Evolutionary conservation across 495 filamentous ascomycete genomes (phyloP).

Genomic region (Massariosphaeria phaeospora): DNA sequence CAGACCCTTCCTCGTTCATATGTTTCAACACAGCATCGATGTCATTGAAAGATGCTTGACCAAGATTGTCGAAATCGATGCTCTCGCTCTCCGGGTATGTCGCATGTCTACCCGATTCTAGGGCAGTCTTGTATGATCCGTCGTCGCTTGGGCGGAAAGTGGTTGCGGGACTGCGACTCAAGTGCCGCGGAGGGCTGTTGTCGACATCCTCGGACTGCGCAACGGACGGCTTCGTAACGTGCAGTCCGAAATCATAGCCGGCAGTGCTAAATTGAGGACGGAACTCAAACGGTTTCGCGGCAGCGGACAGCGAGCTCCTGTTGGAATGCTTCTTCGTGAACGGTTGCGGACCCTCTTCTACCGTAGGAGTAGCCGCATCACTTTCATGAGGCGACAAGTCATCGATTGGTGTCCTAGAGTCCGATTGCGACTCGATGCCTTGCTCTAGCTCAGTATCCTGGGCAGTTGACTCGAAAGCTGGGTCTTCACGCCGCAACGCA

Average conservation of each 20-base stretch:
- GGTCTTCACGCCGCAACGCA: no score
- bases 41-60: conserved; percentile 65
- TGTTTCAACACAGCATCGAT: conserved; percentile 84
- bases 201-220: conserved; percentile 35
- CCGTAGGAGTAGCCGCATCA: conserved; percentile 20
- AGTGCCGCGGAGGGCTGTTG: conserved; percentile 28
- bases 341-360: conserved; percentile 17
- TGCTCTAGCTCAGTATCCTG: conserved; percentile 7
- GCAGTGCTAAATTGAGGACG: conserved; percentile 46
- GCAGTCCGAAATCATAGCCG: conserved; percentile 45
- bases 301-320: conserved; percentile 60
- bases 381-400: conserved; percentile 24
- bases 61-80: conserved; percentile 30
- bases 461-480: no score
- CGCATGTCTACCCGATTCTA: conserved; percentile 23
- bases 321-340: conserved; percentile 42
- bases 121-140: conserved; percentile 33
- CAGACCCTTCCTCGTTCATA: conserved; percentile 64
- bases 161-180: conserved; percentile 33
- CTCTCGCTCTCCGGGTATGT: conserved; percentile 34
- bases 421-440: conserved; percentile 10
- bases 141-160: conserved; percentile 39
- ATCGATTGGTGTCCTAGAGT: conserved; percentile 20
- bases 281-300: conserved; percentile 64
- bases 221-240: conserved; percentile 43